Conservation (phyloP, 2,329 filamentous ascomycete species). For the Aspergillus ustus region DNA sequence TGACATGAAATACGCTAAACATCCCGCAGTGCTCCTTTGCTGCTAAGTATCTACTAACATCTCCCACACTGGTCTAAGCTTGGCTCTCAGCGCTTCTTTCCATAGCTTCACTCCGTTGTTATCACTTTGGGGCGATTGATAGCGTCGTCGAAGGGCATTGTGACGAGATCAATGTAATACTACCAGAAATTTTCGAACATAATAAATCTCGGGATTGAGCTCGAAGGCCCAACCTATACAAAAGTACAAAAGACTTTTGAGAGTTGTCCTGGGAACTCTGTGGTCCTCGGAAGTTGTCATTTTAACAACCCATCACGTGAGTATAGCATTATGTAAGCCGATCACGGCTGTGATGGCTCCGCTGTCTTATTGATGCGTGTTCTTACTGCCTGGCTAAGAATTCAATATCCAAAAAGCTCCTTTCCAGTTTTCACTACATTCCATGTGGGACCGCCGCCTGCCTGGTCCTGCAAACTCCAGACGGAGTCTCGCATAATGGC, state of each 20-base stretch:
- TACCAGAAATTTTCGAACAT: too few species aligned
- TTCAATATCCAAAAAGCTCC: slow-evolving; percentile 3
- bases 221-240: too few species aligned
- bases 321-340: not conserved
- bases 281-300: not conserved
- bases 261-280: too few species aligned
- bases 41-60: not conserved
- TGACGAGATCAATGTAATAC: too few species aligned
- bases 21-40: not conserved
- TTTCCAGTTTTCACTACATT: slow-evolving; percentile 29
- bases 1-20: not conserved
- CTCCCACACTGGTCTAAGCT: not conserved
- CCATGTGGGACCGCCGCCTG: slow-evolving; percentile 35
- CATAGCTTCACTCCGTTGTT: too few species aligned
- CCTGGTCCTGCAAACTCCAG: slow-evolving; percentile 33
- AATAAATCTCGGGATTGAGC: too few species aligned
- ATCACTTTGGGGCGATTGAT: too few species aligned
- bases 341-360: not conserved
- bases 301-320: not conserved
- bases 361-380: not conserved
- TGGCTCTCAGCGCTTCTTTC: too few species aligned
- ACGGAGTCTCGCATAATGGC: slow-evolving; percentile 48
- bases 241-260: too few species aligned
- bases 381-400: slow-evolving; percentile 14
- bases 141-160: too few species aligned